phyloP scores from a whole-genome alignment of 768 basidiomycete genomes.

The Serendipita sp. region DNA sequence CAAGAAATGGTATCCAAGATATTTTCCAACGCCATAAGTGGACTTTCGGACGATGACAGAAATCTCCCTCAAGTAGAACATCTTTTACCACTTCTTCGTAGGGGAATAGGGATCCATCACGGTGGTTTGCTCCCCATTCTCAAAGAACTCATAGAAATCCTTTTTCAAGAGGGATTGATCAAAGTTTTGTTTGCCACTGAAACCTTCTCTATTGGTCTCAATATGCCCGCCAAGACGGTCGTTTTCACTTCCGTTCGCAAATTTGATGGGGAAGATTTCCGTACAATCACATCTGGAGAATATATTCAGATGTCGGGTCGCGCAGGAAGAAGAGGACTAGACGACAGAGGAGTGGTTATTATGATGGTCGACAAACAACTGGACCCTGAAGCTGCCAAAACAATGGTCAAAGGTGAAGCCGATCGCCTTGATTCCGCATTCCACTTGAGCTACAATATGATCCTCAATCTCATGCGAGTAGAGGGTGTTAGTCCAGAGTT shows the following conservation, averaged over 20 bases:
- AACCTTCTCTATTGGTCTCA: slow-evolving; percentile 93
- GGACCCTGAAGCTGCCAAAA: slow-evolving; percentile 79
- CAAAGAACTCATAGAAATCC: slow-evolving; percentile 97
- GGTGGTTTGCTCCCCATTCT: slow-evolving; percentile 93
- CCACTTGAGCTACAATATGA: slow-evolving; percentile 98
- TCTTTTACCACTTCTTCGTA: slow-evolving; percentile 78
- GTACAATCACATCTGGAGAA: slow-evolving; percentile 85
- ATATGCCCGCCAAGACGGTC: slow-evolving; percentile 99
- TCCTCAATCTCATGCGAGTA: slow-evolving; percentile 94
- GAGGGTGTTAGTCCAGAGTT: slow-evolving; percentile 96
- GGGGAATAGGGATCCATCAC: slow-evolving; percentile 97
- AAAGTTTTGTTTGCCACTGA: slow-evolving; percentile 98
- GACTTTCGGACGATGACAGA: slow-evolving; percentile 71
- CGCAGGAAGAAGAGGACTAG: slow-evolving; percentile 89
- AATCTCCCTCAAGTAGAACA: slow-evolving; percentile 87
- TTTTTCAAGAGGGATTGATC: slow-evolving; percentile 96
- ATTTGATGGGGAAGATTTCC: slow-evolving; percentile 89
- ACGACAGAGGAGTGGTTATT: slow-evolving; percentile 97
- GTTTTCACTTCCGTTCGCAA: slow-evolving; percentile 93
- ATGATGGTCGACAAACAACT: slow-evolving; percentile 99
- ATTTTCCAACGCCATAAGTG: slow-evolving; percentile 88
- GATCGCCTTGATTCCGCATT: slow-evolving; percentile 96
- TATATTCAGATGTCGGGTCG: slow-evolving; percentile 99
- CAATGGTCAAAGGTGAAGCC: slow-evolving; percentile 96
- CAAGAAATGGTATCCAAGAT: slow-evolving; percentile 73